phyloP scores from a whole-genome alignment of 805 yeast genomes.

The Danielia reshetovae region DNA sequence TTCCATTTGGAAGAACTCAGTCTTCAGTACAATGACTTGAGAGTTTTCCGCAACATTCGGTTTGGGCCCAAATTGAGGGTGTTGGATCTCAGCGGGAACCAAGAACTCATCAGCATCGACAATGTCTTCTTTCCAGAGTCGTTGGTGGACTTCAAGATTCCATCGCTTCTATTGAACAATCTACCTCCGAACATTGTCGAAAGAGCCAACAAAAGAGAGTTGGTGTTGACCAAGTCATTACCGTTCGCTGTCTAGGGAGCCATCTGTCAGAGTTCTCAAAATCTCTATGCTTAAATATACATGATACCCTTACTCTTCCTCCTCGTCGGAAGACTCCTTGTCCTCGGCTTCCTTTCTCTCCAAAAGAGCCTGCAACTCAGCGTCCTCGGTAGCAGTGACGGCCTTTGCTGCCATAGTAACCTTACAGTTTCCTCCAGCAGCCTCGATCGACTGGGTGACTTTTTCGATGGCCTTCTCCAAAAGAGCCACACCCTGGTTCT shows the following conservation, averaged over 20 bases:
- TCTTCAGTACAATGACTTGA: constrained; percentile 37
- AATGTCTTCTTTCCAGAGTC: constrained; percentile 36
- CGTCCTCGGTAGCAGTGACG: constrained; percentile 97
- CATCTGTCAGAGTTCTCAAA: no score
- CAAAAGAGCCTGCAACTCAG: constrained; percentile 92
- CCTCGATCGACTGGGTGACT: constrained; percentile 65
- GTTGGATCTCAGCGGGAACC: constrained; percentile 40
- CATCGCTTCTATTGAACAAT: constrained; percentile 30
- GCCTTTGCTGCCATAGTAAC: constrained; percentile 99
- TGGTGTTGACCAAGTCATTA: constrained; percentile 28
- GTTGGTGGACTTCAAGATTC: constrained; percentile 32
- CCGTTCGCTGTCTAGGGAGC: constrained; percentile 10
- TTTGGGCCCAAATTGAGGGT: constrained; percentile 31
- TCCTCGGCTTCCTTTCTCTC: constrained; percentile 91
- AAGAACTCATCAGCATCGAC: constrained; percentile 35
- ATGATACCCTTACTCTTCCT: constrained; percentile 36
- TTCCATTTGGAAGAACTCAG: constrained; percentile 26
- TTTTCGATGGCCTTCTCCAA: constrained; percentile 76
- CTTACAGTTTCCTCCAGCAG: constrained; percentile 80
- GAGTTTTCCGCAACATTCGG: constrained; percentile 32
- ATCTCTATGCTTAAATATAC: no score
- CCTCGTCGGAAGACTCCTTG: constrained; percentile 79
- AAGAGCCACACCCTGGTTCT: constrained; percentile 78
- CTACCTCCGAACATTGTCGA: constrained; percentile 37
- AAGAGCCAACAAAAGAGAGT: constrained; percentile 34